These are phyloP conservation scores for Hydnum rufescens DNA, from an alignment of 768 basidiomycete genomes.

Conservation along the genomic window DNA sequence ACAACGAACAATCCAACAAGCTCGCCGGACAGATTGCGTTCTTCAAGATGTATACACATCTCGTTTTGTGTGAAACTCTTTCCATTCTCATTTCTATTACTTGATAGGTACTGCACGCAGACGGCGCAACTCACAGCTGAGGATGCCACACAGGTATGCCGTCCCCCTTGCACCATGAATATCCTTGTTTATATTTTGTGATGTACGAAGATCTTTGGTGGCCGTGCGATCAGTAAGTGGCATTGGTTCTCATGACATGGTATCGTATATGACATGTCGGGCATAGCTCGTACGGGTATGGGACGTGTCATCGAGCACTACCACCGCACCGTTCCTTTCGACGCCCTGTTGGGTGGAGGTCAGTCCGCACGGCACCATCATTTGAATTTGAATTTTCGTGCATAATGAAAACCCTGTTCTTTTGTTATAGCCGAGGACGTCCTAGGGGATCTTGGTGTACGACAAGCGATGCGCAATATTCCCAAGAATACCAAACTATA, in stretches of 20 bases:
- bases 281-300: constrained; percentile 67
- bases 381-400: background rate
- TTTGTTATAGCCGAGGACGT: constrained; percentile 21
- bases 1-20: constrained; percentile 50
- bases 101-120: too few relatives aligned
- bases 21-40: constrained; percentile 70
- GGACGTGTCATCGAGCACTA: constrained; percentile 60
- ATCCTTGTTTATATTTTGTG: too few relatives aligned
- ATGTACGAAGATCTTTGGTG: constrained; percentile 13
- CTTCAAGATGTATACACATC: constrained; percentile 62
- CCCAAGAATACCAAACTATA: constrained; percentile 35
- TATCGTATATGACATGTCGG: constrained; percentile 77
- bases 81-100: too few relatives aligned
- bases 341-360: constrained; percentile 64
- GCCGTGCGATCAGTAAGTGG: background rate
- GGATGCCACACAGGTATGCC: constrained; percentile 29
- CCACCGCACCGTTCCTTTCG: constrained; percentile 66
- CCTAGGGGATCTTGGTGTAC: constrained; percentile 56
- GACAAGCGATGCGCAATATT: constrained; percentile 36
- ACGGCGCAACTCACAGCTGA: constrained; percentile 61
- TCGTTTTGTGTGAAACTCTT: too few relatives aligned
- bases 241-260: constrained; percentile 3
- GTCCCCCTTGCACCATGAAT: too few relatives aligned
- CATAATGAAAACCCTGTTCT: background rate
- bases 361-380: constrained; percentile 30